Evolutionary conservation across 176 grass and related monocot genomes (phyloP).

Genomic region (Carex pumila): DNA sequence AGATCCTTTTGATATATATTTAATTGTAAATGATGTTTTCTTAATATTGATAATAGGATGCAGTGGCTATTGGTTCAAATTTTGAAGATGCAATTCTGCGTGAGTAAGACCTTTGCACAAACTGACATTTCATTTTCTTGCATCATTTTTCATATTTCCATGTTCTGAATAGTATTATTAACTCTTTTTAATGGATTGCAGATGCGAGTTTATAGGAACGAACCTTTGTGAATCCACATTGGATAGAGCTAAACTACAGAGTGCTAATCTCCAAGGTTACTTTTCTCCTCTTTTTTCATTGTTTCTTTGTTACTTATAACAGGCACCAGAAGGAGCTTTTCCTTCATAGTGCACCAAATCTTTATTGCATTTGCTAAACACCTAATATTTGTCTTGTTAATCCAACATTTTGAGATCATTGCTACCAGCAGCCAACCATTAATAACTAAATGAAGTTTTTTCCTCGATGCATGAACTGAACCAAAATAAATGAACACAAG

Average conservation of each 20-base stretch:
- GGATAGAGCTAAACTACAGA: constrained; percentile 82
- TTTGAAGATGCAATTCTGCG: constrained; percentile 68
- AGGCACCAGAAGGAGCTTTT: background rate
- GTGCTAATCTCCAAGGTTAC: constrained; percentile 86
- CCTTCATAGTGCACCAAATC: background rate
- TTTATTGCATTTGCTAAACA: background rate
- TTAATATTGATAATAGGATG: constrained; percentile 45
- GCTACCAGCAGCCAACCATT: background rate
- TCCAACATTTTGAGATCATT: background rate
- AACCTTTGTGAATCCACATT: constrained; percentile 61
- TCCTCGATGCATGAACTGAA: background rate
- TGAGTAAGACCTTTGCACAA: constrained; percentile 72
- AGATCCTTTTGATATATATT: background rate
- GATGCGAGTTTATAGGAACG: constrained; percentile 80
- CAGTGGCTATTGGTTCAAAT: constrained; percentile 48
- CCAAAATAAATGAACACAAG: background rate
- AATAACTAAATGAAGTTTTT: background rate
- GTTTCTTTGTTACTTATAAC: background rate
- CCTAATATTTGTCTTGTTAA: background rate
- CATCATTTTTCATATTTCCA: background rate
- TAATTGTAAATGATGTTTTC: constrained; percentile 1
- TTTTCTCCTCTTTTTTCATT: background rate
- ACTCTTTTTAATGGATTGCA: constrained; percentile 25
- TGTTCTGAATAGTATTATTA: constrained; percentile 1
- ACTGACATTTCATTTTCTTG: constrained; percentile 13